Evolutionary conservation across 306 rosid species (phyloP), one percentile per base, ranked within the genome.

Genomic region (Quillaja saponaria): DNA sequence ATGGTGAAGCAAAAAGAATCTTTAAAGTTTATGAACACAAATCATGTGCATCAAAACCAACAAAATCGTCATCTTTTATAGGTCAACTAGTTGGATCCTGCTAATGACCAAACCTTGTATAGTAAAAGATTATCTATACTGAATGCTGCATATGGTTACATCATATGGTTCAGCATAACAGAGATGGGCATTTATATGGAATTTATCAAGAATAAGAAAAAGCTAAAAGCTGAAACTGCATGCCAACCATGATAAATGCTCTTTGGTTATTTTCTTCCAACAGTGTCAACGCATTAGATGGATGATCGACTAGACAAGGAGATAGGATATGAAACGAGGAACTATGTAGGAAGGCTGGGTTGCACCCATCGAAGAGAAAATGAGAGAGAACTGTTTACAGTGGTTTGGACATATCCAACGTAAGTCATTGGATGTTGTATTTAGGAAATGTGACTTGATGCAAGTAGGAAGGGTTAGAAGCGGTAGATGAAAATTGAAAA

Each of bases 161-260:
- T 58, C 19, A 41, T 20, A 17, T 25, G 21, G 55, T 42, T 20
- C 15, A 63, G 58, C 12, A 53, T 48, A 48, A 18, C 25, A 49
- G 66, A 54, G 49, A 39, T 64, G 21, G 12, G 51, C 31, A 51
- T 37, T 20, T 31, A 33, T 53, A 31, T 53, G 14, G 3, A 33
- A 31, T 11, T 53, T 13, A 31, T 38, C 8, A 35, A 52, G 18
- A 53, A 2, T 12, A 6, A 19, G 34, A 21, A 15, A 21, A 51
- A 41, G 9, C 18, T 21, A 16, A 10, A 5, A 34, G 28, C 33
- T n/a, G 45, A 38, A 50, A 59, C 18, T 61, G 59, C 39, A 66
- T 18, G 53, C 64, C 64, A 51, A 60, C 31, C 50, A 18, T 73
- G 55, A 58, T 37, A 52, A 34, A 37, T 16, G 45, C 35, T 25